Percentiles rank a stretch among this genome's conserved stretches.
phyloP scores from a whole-genome alignment of 306 rosid genomes.

The Lathyrus aphaca region DNA sequence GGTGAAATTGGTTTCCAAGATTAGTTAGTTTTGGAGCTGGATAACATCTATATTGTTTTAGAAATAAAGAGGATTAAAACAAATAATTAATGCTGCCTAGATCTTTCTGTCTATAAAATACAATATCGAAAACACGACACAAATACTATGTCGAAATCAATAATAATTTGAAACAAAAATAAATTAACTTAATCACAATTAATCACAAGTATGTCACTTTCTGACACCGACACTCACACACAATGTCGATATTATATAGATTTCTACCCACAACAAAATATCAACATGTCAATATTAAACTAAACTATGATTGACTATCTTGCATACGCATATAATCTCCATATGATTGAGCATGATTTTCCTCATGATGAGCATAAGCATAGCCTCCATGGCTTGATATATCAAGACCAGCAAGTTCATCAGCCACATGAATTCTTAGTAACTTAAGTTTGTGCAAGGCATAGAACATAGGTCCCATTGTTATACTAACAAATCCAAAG shows the following conservation, averaged over 20 bases:
- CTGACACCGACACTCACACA: no score
- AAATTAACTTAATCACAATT: no score
- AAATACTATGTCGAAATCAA: no score
- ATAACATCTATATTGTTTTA: neutral
- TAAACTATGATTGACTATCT: constrained; percentile 18
- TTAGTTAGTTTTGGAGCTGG: no score
- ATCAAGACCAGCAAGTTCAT: constrained; percentile 72
- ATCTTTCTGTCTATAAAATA: no score
- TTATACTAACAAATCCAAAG: constrained; percentile 65
- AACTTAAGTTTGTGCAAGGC: constrained; percentile 52
- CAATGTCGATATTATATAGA: no score
- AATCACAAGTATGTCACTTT: no score
- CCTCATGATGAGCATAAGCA: constrained; percentile 59
- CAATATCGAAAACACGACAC: no score
- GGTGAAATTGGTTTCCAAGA: no score
- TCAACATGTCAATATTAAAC: neutral
- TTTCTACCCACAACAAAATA: no score
- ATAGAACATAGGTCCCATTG: constrained; percentile 73
- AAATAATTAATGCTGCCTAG: constrained; percentile 12
- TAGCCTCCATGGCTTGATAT: constrained; percentile 73
- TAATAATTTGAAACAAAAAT: no score
- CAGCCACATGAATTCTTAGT: constrained; percentile 55
- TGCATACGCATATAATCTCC: constrained; percentile 42
- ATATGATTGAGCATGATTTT: constrained; percentile 38
- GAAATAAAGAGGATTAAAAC: neutral